A percentile compares a stretch with the other conserved stretches of the same genome.
These are phyloP conservation scores for Cercospora citrullina DNA, from an alignment of 2,329 filamentous ascomycete species.

Conservation along the genomic window DNA sequence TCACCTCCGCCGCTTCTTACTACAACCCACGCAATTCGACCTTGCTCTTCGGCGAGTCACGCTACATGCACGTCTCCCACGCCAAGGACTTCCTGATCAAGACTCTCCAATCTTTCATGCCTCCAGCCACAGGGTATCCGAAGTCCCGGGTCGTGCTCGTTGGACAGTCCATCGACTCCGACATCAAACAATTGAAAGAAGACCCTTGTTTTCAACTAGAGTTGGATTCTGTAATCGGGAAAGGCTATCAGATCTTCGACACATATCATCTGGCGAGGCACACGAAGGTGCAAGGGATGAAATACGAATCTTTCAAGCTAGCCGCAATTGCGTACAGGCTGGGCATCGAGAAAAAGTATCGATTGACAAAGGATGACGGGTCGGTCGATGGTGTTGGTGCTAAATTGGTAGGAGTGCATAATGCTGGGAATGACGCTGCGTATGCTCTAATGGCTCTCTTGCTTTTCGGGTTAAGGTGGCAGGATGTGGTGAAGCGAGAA, in stretches of 20 bases:
- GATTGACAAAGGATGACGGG: background rate
- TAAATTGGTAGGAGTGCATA: slow-evolving; percentile 9
- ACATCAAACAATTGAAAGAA: background rate
- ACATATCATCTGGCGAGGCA: background rate
- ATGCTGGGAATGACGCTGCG: slow-evolving; percentile 20
- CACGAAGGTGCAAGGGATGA: background rate
- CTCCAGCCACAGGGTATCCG: background rate
- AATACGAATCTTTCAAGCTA: background rate
- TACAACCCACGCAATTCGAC: background rate
- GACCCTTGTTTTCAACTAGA: background rate
- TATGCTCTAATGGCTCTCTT: slow-evolving; percentile 15
- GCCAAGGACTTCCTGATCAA: background rate
- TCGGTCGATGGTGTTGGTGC: background rate
- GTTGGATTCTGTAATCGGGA: background rate
- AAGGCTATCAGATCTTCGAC: slow-evolving; percentile 5
- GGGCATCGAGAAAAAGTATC: slow-evolving; percentile 16
- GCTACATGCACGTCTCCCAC: background rate
- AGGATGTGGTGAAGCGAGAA: background rate
- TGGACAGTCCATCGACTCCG: slow-evolving; percentile 7
- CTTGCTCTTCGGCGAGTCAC: slow-evolving; percentile 1
- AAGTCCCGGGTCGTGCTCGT: background rate
- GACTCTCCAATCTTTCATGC: background rate
- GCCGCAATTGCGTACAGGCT: slow-evolving; percentile 2
- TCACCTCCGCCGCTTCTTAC: background rate
- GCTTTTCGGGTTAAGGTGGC: slow-evolving; percentile 4